Evolutionary conservation across 202 grass and related monocot genomes (phyloP), one percentile per base, ranked within the genome.

Genomic region (Schoenoplectus triqueter): DNA sequence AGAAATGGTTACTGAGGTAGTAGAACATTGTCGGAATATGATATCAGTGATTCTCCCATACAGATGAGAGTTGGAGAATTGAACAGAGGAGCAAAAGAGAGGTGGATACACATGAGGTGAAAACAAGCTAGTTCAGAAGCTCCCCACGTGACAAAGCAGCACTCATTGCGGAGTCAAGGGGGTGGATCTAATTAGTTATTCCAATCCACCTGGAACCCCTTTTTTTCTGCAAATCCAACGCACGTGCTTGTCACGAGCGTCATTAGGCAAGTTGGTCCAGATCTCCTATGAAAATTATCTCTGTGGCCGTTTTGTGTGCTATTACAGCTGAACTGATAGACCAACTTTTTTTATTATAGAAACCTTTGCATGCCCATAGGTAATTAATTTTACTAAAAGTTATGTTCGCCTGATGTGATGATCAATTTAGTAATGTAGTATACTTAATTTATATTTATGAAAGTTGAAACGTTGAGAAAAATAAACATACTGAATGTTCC

Each of bases 401-500:
- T 31, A 31, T 31, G 31, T 31, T 31, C 31, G 31, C 6, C 57
- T 61, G 10, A 61, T 61, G 57, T 61, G 57, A 61, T 17, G n/a
- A 61, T 61, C 57, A 61, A 17, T 40, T 73, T 19, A 73, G 10
- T 19, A 49, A 73, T 50, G n/a, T 20, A 73, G 46, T 10, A 4
- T 73, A 8, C 6, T 66, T 66, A 47, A 49, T 64, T 63, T 81
- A 64, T 48, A 47, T 31, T 80, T 14, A 42, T 45, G 14, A 3
- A 80, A 39, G 46, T 71, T 70, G 10, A 4, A 20, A 40, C 64
- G 3, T 78, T 57, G 4, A 7, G 41, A 54, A 20, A 2, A 77
- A 80, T 31, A 79, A 81, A 56, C 82, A 39, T 92, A 98, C 96
- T 85, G 64, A 94, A 99, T 66, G 92, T 97, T 72, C 95, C 95